Evolutionary conservation across 371 early-diverging fungal genomes (phyloP).

Genomic region (Lichtheimia corymbifera): DNA sequence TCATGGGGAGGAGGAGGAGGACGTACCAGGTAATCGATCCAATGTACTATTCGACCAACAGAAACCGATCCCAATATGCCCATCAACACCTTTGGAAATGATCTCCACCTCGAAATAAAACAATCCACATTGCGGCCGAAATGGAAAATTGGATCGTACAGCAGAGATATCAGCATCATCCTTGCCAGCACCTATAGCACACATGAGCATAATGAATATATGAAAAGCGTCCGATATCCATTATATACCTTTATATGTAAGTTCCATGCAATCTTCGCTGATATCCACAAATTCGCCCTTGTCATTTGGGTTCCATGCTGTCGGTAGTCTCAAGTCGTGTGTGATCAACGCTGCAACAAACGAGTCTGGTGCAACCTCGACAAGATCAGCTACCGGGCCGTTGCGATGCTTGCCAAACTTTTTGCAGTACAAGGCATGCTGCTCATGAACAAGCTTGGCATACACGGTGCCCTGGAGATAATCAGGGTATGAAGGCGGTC

Average conservation of each 20-base stretch:
- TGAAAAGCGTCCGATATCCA: neutral
- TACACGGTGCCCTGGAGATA: constrained; percentile 40
- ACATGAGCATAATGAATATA: neutral
- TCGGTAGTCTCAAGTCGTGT: constrained; percentile 51
- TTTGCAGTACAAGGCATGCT: constrained; percentile 23
- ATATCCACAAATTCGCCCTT: constrained; percentile 55
- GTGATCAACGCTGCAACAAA: constrained; percentile 5
- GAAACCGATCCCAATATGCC: constrained; percentile 88
- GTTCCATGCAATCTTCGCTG: constrained; percentile 48
- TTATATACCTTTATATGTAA: constrained; percentile 56
- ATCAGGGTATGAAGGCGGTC: constrained; percentile 34
- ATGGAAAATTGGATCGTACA: constrained; percentile 76
- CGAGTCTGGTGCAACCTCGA: constrained; percentile 8
- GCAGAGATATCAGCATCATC: constrained; percentile 78
- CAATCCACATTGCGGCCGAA: constrained; percentile 84
- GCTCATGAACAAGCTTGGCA: constrained; percentile 31
- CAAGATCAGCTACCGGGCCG: neutral
- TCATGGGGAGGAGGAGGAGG: neutral
- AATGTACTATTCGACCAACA: constrained; percentile 51
- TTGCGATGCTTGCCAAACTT: constrained; percentile 10
- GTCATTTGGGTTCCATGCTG: constrained; percentile 62
- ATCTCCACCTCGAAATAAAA: constrained; percentile 90
- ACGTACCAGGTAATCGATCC: constrained; percentile 76
- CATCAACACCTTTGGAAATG: constrained; percentile 81
- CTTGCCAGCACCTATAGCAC: constrained; percentile 74